Percentiles rank a stretch among this genome's conserved stretches.
phyloP scores from a whole-genome alignment of 2,329 filamentous ascomycete genomes.

The Penicillium glabrum region DNA sequence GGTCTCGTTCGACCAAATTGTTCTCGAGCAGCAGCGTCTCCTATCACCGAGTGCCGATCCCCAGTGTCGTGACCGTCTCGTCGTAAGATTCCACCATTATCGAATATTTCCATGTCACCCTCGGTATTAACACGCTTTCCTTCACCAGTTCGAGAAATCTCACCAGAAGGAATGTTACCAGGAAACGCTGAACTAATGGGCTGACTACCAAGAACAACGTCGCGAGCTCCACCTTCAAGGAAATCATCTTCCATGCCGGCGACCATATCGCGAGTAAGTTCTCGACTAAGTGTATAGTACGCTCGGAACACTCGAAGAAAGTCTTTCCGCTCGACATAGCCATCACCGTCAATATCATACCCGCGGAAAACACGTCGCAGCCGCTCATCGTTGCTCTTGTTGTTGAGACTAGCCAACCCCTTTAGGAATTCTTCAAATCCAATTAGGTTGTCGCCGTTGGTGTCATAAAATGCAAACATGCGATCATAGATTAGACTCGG shows the following conservation, averaged over 20 bases:
- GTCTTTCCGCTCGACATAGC: constrained; percentile 80
- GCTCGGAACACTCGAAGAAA: constrained; percentile 89
- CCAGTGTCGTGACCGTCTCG: constrained; percentile 62
- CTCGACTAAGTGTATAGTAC: constrained; percentile 86
- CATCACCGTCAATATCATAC: constrained; percentile 88
- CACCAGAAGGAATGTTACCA: constrained; percentile 64
- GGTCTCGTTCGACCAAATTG: constrained; percentile 36
- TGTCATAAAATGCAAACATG: constrained; percentile 96
- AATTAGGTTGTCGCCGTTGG: constrained; percentile 83
- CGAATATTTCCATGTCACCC: constrained; percentile 64
- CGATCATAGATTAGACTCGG: constrained; percentile 93
- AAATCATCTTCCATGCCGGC: constrained; percentile 76
- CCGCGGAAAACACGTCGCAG: constrained; percentile 76
- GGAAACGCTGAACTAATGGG: constrained; percentile 78
- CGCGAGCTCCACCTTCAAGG: constrained; percentile 71
- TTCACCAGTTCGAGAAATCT: constrained; percentile 61
- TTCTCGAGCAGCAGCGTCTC: constrained; percentile 43
- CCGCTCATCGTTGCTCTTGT: constrained; percentile 62
- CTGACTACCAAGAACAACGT: constrained; percentile 72
- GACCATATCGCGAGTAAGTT: constrained; percentile 82
- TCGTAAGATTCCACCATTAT: constrained; percentile 60
- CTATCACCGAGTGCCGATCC: constrained; percentile 61
- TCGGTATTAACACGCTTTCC: constrained; percentile 65
- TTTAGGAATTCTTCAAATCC: constrained; percentile 89
- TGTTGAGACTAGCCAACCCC: constrained; percentile 68